Base-by-base conservation (phyloP, 1,284 basidiomycete genomes). In the Naganishia albida region DNA sequence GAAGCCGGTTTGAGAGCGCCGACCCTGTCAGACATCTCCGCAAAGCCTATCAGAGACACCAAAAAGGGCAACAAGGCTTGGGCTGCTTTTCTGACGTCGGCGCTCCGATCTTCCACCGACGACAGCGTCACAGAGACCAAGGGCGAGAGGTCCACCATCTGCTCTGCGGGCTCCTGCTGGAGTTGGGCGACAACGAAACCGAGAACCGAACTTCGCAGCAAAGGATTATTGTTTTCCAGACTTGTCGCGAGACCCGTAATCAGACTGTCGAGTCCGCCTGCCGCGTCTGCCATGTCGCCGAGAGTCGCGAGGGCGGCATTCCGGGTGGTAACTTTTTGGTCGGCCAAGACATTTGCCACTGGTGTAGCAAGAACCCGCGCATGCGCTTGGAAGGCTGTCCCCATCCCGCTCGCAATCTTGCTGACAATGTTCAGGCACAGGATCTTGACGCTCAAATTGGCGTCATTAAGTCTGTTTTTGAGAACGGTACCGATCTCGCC, bases 351-450 rank as follows among this genome's bases (percentile, higher is more conserved):
- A 26, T 88, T 88, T 1, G 88, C 86, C 10, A 98, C 84, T 0
- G 94, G 86, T 0, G 87, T 79, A 12, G 87, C 85, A 70, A 94
- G 89, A 53, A 91, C 82, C 28, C 88, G 87, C 3, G 85, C 85
- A 71, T 95, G 85, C 75, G 91, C 94, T 71, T 99, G 95, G 74
- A 99, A 99, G 0, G 90, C 86, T 74, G 89, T 92, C 55, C 93
- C 93, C 92, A 99, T 97, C 1, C 91, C 94, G 0, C 84, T 86
- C 1, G 96, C 93, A 67, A 99, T 88, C 53, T 91, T 89, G 46
- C 88, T 83, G 60, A 97, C 87, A 66, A 96, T 88, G 73, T 96
- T 93, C 23, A 99, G 84, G 20, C 95, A 91, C 50, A 97, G 83
- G 30, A 84, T 82, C 77, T 98, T 94, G 56, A 98, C 94, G 23